Conservation (phyloP, 352 stramenopile species). For the Blastocystis hominis region DNA sequence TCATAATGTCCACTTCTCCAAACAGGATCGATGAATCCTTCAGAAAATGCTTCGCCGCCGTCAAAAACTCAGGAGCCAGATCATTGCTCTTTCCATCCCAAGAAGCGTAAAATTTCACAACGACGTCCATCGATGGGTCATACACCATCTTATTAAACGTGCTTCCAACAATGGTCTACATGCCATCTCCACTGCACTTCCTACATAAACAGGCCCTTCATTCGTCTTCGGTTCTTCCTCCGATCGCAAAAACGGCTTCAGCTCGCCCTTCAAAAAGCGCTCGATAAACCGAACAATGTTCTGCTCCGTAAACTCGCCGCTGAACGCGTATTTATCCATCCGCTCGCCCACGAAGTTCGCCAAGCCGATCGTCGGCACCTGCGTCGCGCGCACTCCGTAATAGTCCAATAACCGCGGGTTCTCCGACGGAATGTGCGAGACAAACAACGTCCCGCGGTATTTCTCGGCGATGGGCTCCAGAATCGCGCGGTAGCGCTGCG, state of each 20-base stretch:
- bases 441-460: background rate
- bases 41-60: background rate
- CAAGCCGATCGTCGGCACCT: constrained; percentile 5
- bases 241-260: background rate
- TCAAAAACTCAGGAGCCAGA: background rate
- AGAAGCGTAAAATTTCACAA: constrained; percentile 8
- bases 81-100: constrained; percentile 33
- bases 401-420: constrained; percentile 34
- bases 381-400: background rate
- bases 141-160: constrained; percentile 19
- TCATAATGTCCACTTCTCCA: background rate
- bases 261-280: background rate
- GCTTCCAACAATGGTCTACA: constrained; percentile 20
- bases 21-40: background rate
- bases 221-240: background rate
- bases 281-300: background rate
- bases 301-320: background rate
- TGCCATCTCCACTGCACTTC: background rate
- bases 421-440: constrained; percentile 30
- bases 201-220: constrained; percentile 4
- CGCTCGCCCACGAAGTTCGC: background rate
- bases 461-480: background rate
- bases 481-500: background rate
- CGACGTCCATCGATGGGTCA: background rate
- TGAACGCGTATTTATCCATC: background rate